Percentiles rank a stretch among this genome's conserved stretches.
Evolutionary conservation across 805 yeast genomes (phyloP).

Genomic region (Jamesozyma jinghongensis): DNA sequence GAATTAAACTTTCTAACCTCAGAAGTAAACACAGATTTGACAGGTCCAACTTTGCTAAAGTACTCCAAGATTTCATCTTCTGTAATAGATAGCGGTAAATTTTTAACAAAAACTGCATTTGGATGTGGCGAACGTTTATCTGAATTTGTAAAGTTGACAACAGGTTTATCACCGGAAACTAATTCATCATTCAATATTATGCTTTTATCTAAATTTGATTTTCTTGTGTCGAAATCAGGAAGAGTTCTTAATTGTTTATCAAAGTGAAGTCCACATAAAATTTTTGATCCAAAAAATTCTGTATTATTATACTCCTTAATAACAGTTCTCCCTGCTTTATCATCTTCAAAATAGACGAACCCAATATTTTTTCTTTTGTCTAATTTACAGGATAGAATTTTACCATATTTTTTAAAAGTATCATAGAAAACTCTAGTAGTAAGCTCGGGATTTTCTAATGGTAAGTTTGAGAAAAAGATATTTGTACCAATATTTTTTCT

Average conservation of each 20-base stretch:
- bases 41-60: slow-evolving; percentile 28
- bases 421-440: slow-evolving; percentile 43
- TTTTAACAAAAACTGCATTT: slow-evolving; percentile 30
- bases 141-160: slow-evolving; percentile 1
- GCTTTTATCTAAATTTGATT: slow-evolving; percentile 18
- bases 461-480: slow-evolving; percentile 42
- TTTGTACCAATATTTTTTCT: slow-evolving; percentile 44
- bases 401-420: slow-evolving; percentile 41
- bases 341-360: slow-evolving; percentile 34
- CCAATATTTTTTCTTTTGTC: slow-evolving; percentile 36
- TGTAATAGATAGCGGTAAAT: slow-evolving; percentile 25
- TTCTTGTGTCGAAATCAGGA: slow-evolving; percentile 28
- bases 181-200: slow-evolving; percentile 16
- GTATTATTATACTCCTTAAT: slow-evolving; percentile 30
- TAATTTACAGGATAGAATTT: slow-evolving; percentile 36
- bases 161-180: slow-evolving; percentile 2
- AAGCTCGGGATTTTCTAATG: slow-evolving; percentile 27
- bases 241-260: slow-evolving; percentile 28
- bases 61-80: slow-evolving; percentile 24
- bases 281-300: slow-evolving; percentile 25
- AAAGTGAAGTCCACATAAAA: slow-evolving; percentile 36
- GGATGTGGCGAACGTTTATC: slow-evolving; percentile 18
- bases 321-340: slow-evolving; percentile 30
- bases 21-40: slow-evolving; percentile 29
- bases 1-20: slow-evolving; percentile 20